Base-by-base conservation (phyloP, 768 basidiomycete genomes). In the Megacollybia marginata region DNA sequence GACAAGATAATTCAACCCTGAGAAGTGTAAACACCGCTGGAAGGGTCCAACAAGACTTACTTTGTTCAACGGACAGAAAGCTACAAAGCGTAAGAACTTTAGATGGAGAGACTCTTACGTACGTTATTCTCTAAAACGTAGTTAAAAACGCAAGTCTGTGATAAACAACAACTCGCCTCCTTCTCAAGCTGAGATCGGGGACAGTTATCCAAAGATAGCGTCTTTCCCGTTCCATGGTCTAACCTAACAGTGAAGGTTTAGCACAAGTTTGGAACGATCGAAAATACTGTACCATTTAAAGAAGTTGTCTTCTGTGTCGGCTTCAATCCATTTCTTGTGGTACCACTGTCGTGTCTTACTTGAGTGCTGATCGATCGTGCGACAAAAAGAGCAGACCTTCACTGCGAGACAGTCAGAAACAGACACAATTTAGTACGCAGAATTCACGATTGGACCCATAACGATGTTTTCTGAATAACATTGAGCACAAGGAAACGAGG, bases 1-100 rank as follows among this genome's bases (percentile, higher is more conserved):
- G 47, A 81, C 76, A 3, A 85, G 70, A 55, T 86, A 86, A 57
- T 85, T 85, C 19, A 82, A 62, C 10, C 82, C 78, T 79, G 42
- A 34, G 43, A 15, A 33, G 36, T 15, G 15, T 31, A 16, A 51
- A 36, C 49, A 32, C 33, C 9, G 38, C 44, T 13, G 23, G 16
- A 19, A 42, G 20, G 20, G 6, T 7, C 15, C 33, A 15, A 11
- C 33, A 15, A 31, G 10, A 54, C 71, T 33, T 36, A 79, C 78
- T 66, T 63, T 83, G 80, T 55, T 83, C 79, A 2, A 70, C 68
- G 2, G 78, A 78, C 1, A 83, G 69, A 58, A 82, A 83, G 16
- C 77, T 81, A 52, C 12, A n/a, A 46, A 44, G 43, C 42, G 16
- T 9, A 10, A 32, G 32, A 43, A 42, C 44, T 12, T 8, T 12